Percentiles rank a stretch among this genome's conserved stretches.
These are phyloP conservation scores for Teratosphaeria viscida DNA, from an alignment of 2,329 filamentous ascomycete species.

Conservation along the genomic window DNA sequence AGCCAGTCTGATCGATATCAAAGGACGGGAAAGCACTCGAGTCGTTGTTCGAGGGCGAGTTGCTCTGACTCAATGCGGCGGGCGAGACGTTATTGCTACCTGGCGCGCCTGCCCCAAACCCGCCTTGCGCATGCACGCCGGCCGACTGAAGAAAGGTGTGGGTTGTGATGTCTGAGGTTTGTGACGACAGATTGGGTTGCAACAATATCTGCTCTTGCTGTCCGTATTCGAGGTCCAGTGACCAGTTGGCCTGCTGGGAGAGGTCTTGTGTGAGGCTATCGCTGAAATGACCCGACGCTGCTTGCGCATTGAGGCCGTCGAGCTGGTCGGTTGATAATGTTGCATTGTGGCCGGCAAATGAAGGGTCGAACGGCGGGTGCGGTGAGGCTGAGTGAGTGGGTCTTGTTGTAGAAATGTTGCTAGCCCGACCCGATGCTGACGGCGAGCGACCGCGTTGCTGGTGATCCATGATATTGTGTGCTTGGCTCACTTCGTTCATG, in stretches of 20 bases:
- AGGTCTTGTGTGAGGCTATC: slow-evolving; percentile 35
- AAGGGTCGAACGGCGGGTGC: slow-evolving; percentile 13
- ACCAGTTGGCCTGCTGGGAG: slow-evolving; percentile 31
- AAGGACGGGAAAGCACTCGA: slow-evolving; percentile 46
- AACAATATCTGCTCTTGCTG: slow-evolving; percentile 11
- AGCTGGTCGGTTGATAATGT: slow-evolving; percentile 8
- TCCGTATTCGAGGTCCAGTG: slow-evolving; percentile 30
- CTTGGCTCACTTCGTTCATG: not conserved
- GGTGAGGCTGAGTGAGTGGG: slow-evolving; percentile 20
- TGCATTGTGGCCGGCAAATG: slow-evolving; percentile 10
- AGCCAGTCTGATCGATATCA: slow-evolving; percentile 45
- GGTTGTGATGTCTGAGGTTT: slow-evolving; percentile 29
- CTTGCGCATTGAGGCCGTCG: slow-evolving; percentile 14
- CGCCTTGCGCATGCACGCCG: slow-evolving; percentile 41
- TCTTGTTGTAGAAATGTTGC: slow-evolving; percentile 14
- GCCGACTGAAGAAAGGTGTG: slow-evolving; percentile 31
- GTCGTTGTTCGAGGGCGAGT: slow-evolving; percentile 21
- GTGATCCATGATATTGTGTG: slow-evolving; percentile 23
- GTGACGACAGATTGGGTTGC: slow-evolving; percentile 16
- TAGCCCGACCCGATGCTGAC: slow-evolving; percentile 12
- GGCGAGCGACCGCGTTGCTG: slow-evolving; percentile 24
- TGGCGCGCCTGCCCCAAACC: slow-evolving; percentile 6
- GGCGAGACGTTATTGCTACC: slow-evolving; percentile 19
- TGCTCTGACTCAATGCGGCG: slow-evolving; percentile 9
- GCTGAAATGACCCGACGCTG: slow-evolving; percentile 13